These are phyloP conservation scores for Beauveria australis DNA, from an alignment of 2,329 filamentous ascomycete genomes.

Conservation along the genomic window DNA sequence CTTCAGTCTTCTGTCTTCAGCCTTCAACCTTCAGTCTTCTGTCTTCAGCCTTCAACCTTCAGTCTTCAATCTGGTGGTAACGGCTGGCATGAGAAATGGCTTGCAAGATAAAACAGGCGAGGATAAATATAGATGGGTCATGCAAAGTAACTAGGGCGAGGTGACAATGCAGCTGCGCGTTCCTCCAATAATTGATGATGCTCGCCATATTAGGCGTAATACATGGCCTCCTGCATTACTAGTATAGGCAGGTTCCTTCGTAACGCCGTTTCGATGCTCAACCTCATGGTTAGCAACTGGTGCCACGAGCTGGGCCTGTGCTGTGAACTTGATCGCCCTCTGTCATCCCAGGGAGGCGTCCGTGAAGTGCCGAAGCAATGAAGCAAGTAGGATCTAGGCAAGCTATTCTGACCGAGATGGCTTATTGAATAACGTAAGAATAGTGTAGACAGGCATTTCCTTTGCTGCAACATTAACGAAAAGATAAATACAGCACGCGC, in stretches of 20 bases:
- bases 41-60: not conserved
- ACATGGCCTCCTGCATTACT: not conserved
- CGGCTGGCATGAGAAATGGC: not conserved
- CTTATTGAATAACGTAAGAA: not conserved
- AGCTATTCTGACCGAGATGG: not conserved
- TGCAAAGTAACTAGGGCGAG: not conserved
- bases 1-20: not conserved
- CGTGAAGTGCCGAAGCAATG: not conserved
- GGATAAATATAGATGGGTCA: constrained; percentile 5
- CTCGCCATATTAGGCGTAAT: not conserved
- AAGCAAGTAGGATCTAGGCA: not conserved
- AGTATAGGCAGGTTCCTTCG: not conserved
- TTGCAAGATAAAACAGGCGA: constrained; percentile 1
- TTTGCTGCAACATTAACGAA: too few relatives aligned
- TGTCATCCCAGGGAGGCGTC: not conserved
- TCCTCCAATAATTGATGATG: not conserved
- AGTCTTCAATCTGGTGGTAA: too few relatives aligned
- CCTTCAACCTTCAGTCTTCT: not conserved
- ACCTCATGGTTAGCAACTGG: not conserved
- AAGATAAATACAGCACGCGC: too few relatives aligned
- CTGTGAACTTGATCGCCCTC: not conserved
- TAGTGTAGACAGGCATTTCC: not conserved
- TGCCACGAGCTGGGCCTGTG: not conserved
- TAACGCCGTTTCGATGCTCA: not conserved
- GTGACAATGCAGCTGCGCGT: not conserved